Evolutionary conservation across 208 protist species (phyloP), one percentile per base, ranked within the genome.

Genomic region (Trypanosoma avium): DNA sequence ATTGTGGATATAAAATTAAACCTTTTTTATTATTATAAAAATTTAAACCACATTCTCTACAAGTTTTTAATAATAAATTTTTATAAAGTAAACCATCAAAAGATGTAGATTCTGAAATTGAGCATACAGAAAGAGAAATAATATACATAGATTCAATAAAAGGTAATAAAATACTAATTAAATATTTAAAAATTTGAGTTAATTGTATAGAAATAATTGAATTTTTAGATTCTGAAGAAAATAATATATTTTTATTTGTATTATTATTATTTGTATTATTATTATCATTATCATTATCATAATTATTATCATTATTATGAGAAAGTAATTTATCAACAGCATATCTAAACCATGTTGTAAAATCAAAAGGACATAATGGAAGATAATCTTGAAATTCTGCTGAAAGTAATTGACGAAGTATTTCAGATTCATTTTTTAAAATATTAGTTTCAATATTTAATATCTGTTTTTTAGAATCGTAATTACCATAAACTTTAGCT

Each of bases 381-480:
- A 69, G 52, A 69, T 84, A 92, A 56, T 84, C 81, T 13, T 86
- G 86, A 67, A 92, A 91, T 68, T 94, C 90, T 2, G 36, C 67
- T 0, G 81, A 64, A 13, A 94, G 76, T 17, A 93, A 69, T n/a
- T 61, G 40, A 45, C 75, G 81, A 45, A 93, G 58, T 48, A 83
- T 54, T 53, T 76, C 50, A n/a, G 75, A 73, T n/a, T 63, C 76
- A 52, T 70, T 65, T 22, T 47, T 70, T 54, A 96, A 60, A 32
- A 73, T 71, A 17, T 63, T 66, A 21, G 12, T 45, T 36, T 70
- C 68, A n/a, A 90, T 71, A 22, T 53, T 54, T 49, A 61, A 13
- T 46, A 40, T 54, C 12, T 49, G 43, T 48, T 5, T 46, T 17
- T 55, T 29, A 2, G 7, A 50, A 50, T 67, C 38, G 10, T 63